Evolutionary conservation across 148 eudicot genomes (phyloP).

Genomic region (Vaccinium corymbosum): DNA sequence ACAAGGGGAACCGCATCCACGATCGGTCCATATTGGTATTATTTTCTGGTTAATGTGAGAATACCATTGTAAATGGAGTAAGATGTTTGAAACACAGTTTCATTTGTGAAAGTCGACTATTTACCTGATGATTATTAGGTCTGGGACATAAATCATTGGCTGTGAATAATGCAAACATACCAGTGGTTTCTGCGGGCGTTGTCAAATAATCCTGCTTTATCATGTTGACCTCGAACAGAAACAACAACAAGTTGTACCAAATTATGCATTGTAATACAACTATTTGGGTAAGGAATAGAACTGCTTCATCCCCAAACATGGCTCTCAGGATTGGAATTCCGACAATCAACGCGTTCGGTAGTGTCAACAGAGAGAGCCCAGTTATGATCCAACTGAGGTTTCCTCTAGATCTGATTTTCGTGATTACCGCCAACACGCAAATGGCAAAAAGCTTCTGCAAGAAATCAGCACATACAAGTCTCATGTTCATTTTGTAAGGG

Average conservation of each 20-base stretch:
- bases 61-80: not conserved
- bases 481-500: constrained; percentile 46
- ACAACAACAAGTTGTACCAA: constrained; percentile 47
- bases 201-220: constrained; percentile 22
- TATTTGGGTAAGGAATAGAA: constrained; percentile 31
- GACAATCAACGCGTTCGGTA: constrained; percentile 48
- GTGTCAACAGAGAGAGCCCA: constrained; percentile 42
- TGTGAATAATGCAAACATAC: constrained; percentile 23
- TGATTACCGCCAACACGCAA: constrained; percentile 18
- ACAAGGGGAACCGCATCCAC: not conserved
- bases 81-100: not conserved
- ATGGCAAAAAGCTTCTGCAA: constrained; percentile 43
- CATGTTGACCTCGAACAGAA: constrained; percentile 41
- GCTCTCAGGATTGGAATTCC: constrained; percentile 51
- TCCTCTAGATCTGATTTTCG: constrained; percentile 33
- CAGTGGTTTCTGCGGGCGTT: constrained; percentile 28
- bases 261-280: constrained; percentile 44
- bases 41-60: not conserved
- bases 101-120: not conserved
- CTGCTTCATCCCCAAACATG: constrained; percentile 45
- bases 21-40: not conserved
- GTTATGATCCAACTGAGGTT: constrained; percentile 46
- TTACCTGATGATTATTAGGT: not conserved
- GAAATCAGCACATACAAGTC: constrained; percentile 38
- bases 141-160: not conserved